A percentile compares a stretch with the other conserved stretches of the same genome.
phyloP scores from a whole-genome alignment of 345 rosid species.

The Punica granatum region DNA sequence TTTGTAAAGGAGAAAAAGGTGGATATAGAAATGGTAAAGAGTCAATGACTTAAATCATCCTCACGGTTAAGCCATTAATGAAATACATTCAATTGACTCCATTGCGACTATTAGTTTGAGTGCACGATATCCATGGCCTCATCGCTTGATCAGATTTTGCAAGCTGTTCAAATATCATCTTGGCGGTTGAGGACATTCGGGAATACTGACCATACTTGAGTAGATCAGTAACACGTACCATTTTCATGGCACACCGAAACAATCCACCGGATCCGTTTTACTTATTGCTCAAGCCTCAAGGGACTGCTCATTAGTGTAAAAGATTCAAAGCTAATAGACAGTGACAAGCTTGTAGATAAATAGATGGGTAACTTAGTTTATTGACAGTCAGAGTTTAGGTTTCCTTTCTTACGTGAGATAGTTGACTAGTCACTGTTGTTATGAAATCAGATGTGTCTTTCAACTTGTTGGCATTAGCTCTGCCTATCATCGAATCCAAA shows the following conservation, averaged over 20 bases:
- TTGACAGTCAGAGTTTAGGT: neutral
- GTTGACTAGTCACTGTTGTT: neutral
- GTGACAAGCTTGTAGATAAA: neutral
- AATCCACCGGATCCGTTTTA: too few species aligned
- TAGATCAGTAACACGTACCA: too few species aligned
- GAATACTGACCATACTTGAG: too few species aligned
- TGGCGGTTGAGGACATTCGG: too few species aligned
- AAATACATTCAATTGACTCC: too few species aligned
- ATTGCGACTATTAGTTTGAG: too few species aligned
- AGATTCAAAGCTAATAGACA: neutral
- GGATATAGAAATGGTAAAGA: neutral
- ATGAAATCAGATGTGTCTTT: neutral
- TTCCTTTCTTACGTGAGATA: neutral
- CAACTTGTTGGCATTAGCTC: neutral
- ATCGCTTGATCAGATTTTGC: too few species aligned
- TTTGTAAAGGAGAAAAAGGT: neutral
- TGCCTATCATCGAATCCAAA: neutral
- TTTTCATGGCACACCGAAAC: too few species aligned
- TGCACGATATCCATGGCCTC: too few species aligned
- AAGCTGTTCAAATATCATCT: too few species aligned
- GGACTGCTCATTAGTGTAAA: neutral
- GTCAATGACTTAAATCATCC: neutral
- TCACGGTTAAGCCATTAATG: neutral
- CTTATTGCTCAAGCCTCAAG: neutral
- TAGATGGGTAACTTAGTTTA: neutral